Base-by-base conservation (phyloP, 345 rosid genomes). In the Eucalyptus curtisii region DNA sequence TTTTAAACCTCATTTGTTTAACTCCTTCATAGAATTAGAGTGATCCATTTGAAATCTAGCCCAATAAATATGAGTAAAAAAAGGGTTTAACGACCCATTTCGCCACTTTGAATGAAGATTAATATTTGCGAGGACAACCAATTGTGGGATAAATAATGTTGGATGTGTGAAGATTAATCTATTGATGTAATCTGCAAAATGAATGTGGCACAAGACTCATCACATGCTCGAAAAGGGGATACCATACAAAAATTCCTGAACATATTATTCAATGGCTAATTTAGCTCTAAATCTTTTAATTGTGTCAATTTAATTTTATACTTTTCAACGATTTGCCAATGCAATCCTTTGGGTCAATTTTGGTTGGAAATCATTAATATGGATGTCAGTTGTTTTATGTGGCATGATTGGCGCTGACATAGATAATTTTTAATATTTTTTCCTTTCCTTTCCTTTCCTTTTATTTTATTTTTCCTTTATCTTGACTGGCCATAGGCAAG, bases 321-420 rank as follows among this genome's bases (percentile, higher is more conserved):
- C 6, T 4, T 55, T 55, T 55, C 30, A 24, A 55, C 0, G 0
- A 55, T 55, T 24, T 55, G 61, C 30, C 0, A 4, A 55, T 55
- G 13, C 30, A 55, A 24, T 0, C 1, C 12, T 55, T 0, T 24
- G 61, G 13, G 0, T 24, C 5, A 55, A 55, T 24, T 55, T 55
- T 55, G 0, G 13, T 55, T 24, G 61, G 13, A 55, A 55, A 22
- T 55, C 30, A 55, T 55, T 55, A 55, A 55, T 24, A 55, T 55
- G 27, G 30, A 55, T 24, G 4, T 22, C 0, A 1, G 3, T 55
- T 55, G 1, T 55, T 24, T 55, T 55, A 22, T 10, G 1, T 55
- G 0, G 61, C 13, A 0, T 24, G 13, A 4, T 22, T 0, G 1
- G 1, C 1, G 0, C 0, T 4, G 1, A 55, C 3, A 24, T 0